These are phyloP conservation scores for Phytophthora colocasiae DNA, from an alignment of 352 stramenopile genomes.

Conservation along the genomic window DNA sequence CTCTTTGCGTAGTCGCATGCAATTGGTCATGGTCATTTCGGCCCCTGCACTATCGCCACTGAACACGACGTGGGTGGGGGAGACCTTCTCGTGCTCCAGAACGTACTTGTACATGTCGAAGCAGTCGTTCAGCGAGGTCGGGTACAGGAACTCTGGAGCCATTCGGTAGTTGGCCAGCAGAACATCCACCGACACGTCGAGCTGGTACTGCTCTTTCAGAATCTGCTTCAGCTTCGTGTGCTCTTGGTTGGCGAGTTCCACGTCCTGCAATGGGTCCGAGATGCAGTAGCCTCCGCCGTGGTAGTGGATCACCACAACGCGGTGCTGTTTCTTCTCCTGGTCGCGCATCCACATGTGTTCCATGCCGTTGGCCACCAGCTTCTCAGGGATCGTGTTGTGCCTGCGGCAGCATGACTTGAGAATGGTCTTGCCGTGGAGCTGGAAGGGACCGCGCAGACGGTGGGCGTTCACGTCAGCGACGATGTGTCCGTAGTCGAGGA, in stretches of 20 bases:
- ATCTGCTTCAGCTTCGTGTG: constrained; percentile 24
- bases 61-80: constrained; percentile 12
- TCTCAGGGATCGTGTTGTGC: constrained; percentile 17
- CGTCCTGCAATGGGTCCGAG: constrained; percentile 12
- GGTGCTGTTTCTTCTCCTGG: constrained; percentile 4
- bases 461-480: constrained; percentile 34
- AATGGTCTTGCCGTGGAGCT: constrained; percentile 29
- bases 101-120: constrained; percentile 27
- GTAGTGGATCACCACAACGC: constrained; percentile 21
- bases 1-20: constrained; percentile 17
- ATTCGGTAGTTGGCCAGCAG: constrained; percentile 22
- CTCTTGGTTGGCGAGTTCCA: constrained; percentile 18
- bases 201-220: constrained; percentile 18
- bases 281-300: constrained; percentile 13
- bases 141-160: constrained; percentile 22
- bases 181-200: constrained; percentile 21
- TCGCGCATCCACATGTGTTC: constrained; percentile 21
- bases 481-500: constrained; percentile 43
- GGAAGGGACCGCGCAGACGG: constrained; percentile 37
- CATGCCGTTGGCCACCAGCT: neutral
- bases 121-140: constrained; percentile 18
- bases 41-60: constrained; percentile 23
- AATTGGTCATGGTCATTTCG: constrained; percentile 17
- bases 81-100: constrained; percentile 13
- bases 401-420: constrained; percentile 3